Base-by-base conservation (phyloP, 257 asterid species). In the Echium plantagineum region DNA sequence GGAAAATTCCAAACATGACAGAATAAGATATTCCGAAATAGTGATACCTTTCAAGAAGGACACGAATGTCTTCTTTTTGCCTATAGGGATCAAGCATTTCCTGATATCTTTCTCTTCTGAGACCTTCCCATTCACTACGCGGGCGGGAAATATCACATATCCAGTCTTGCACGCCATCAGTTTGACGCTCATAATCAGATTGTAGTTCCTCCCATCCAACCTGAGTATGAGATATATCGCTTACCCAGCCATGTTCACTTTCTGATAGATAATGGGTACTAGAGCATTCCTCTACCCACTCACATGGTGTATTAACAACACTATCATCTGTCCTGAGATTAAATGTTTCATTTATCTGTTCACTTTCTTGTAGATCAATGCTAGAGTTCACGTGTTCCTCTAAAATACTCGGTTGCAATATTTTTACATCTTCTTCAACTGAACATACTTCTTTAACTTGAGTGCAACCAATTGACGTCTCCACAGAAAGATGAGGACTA, bases 61-160 rank as follows among this genome's bases (percentile, higher is more conserved):
- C 32, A 21, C 90, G 85, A 10, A 87, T 83, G 35, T 90, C 97
- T 61, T 85, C 74, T 19, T 90, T 90, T 48, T 80, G 80, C 46
- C 35, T 16, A 84, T 72, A 90, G 52, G 89, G 95, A 75, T 87
- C 89, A 22, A 83, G 95, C 97, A 90, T 90, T 77, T 90, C 97
- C 65, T 78, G 88, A 65, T 90, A 87, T 69, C 97, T 87, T 66
- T 66, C 94, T 77, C 83, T 85, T 64, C 97, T 87, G 56, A 90
- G 89, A 73, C 49, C 81, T 72, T 90, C 96, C 97, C 97, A 90
- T 57, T 85, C 81, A 48, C 94, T 77, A 12, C 94, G 89, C 15
- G 97, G 97, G 53, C 97, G 94, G 26, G 97, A 81, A 20, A 90
- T 80, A 73, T 87, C 85, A 47, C 55, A 72, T 66, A 85, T 77